Base-by-base conservation (phyloP, 352 stramenopile genomes). In the Phytophthora melonis region DNA sequence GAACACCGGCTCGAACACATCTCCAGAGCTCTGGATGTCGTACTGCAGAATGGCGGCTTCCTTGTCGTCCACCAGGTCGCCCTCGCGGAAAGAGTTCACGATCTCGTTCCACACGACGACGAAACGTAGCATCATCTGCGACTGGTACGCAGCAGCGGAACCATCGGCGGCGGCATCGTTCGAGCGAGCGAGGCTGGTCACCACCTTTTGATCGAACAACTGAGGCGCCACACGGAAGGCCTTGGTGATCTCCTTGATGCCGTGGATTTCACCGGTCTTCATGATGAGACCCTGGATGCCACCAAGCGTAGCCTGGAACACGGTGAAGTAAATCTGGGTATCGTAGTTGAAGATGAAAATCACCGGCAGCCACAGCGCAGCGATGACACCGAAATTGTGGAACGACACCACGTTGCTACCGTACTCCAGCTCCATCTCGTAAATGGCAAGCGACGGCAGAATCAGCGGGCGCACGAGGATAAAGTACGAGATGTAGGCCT, bases 271-370 rank as follows among this genome's bases (percentile, higher is more conserved):
- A 55, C 86, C 86, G 1, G 84, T 93, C 63, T 92, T 90, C 86
- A 92, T 93, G 27, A 85, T 68, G 0, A 89, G 63, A 66, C 86
- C 86, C 63, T 89, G 73, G 7, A 86, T 67, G 3, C 66, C 77
- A 65, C 86, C 86, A 41, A 89, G 75, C 4, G 84, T 58, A 43
- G 84, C 84, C 58, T 93, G 86, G 68, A 93, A 91, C 13, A 89
- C 71, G 1, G 86, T 92, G 58, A 93, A 93, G 70, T 92, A 93
- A 56, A 93, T 93, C 62, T 93, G 86, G 18, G 86, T 92, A 63
- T 93, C 86, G 72, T 93, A 93, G 68, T 89, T 92, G 69, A 92
- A 93, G 49, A 93, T 87, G 56, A 91, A 92, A 21, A 92, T 75
- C 18, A 91, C 82, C 0, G 86, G 86, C 69, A 87, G 58, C 86